Percentiles rank a stretch among this genome's conserved stretches.
Conservation (phyloP, 2,329 filamentous ascomycete genomes). For the Exophiala sp. region DNA sequence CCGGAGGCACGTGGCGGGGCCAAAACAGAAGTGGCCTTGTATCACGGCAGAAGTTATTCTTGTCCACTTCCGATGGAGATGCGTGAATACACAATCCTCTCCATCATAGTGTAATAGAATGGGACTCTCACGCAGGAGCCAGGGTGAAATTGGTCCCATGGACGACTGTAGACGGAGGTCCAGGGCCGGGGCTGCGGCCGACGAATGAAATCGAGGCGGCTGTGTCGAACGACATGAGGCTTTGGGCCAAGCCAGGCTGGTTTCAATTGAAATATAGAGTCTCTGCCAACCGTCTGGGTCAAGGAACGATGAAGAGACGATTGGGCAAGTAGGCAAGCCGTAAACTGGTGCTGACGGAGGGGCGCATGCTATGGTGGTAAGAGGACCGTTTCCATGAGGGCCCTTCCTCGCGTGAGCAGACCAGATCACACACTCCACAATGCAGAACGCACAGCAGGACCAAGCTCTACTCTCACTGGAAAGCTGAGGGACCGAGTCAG, state of each 20-base stretch:
- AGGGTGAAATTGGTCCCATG: slow-evolving; percentile 24
- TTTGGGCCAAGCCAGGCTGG: slow-evolving; percentile 18
- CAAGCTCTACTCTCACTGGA: no score
- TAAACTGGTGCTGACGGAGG: slow-evolving; percentile 7
- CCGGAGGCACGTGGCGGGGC: slow-evolving; percentile 23
- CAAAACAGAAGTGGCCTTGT: slow-evolving; percentile 10
- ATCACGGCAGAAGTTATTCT: slow-evolving; percentile 22
- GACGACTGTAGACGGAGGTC: slow-evolving; percentile 12
- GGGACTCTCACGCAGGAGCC: slow-evolving; percentile 20
- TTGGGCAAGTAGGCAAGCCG: slow-evolving; percentile 8
- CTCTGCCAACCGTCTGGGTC: slow-evolving; percentile 10
- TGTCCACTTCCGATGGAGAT: slow-evolving; percentile 14
- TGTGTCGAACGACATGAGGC: slow-evolving; percentile 18
- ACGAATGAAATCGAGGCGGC: slow-evolving; percentile 16
- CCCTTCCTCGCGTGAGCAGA: neutral
- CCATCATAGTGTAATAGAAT: neutral
- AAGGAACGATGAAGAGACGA: slow-evolving; percentile 14
- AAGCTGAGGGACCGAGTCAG: slow-evolving; percentile 9
- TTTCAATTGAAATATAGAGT: slow-evolving; percentile 20
- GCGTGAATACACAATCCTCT: neutral
- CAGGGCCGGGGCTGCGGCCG: slow-evolving; percentile 2
- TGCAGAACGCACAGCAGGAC: neutral
- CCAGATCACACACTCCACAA: neutral
- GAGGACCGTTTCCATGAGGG: slow-evolving; percentile 14
- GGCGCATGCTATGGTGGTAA: neutral